Conservation (phyloP, 208 protist genomes). For the Wallacemonas sp. region DNA sequence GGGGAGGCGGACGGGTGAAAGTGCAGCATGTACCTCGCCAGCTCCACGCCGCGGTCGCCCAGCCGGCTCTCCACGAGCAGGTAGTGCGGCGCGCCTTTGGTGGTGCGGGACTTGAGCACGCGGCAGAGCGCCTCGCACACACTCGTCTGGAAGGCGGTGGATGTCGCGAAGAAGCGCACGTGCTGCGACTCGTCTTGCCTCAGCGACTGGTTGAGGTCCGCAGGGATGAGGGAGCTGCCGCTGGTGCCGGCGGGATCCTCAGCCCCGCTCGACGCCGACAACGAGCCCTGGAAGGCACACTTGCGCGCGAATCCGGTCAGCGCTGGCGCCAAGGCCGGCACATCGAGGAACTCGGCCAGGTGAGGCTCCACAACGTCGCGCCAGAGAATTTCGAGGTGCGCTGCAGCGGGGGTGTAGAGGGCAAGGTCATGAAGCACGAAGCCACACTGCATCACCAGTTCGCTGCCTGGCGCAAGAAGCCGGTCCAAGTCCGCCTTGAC, state of each 20-base stretch:
- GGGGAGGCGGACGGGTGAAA: constrained; percentile 55
- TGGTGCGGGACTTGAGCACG: constrained; percentile 23
- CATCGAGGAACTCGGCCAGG: constrained; percentile 41
- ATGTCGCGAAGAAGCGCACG: constrained; percentile 56
- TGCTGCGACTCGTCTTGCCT: constrained; percentile 41
- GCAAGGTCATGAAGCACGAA: constrained; percentile 83
- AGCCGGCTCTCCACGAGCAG: constrained; percentile 60
- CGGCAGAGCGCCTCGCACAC: constrained; percentile 46
- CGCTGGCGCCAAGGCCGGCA: constrained; percentile 37
- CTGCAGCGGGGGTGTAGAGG: constrained; percentile 66
- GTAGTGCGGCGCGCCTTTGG: constrained; percentile 62
- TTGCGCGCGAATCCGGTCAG: constrained; percentile 66
- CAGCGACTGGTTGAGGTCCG: constrained; percentile 47
- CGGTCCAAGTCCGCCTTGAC: constrained; percentile 41
- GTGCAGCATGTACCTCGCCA: constrained; percentile 71
- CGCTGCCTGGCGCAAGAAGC: constrained; percentile 47
- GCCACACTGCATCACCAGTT: constrained; percentile 31
- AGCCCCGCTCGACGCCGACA: not conserved
- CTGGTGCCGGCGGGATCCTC: constrained; percentile 11
- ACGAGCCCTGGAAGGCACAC: constrained; percentile 53
- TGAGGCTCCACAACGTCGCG: constrained; percentile 35
- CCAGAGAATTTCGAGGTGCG: constrained; percentile 74
- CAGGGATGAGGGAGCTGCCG: constrained; percentile 33
- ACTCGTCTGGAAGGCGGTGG: constrained; percentile 39
- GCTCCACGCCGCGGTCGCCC: constrained; percentile 56